Evolutionary conservation across 2,329 filamentous ascomycete species (phyloP), one percentile per base, ranked within the genome.

Genomic region (Ascochyta fabae): DNA sequence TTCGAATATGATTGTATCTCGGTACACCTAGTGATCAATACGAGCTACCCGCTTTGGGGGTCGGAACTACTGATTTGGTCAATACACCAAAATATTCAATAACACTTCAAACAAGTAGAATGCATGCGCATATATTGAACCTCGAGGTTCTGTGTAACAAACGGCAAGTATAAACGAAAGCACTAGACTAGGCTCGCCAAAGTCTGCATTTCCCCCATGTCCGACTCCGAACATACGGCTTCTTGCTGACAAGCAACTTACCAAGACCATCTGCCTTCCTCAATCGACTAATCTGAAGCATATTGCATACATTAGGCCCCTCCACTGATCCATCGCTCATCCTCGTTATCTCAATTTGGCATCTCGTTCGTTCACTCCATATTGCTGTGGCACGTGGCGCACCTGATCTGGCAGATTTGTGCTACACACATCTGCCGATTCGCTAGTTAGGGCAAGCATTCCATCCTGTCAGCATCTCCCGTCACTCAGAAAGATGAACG

Each of bases 381-480:
- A 56, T 56, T 51, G 35, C 19, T 48, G 53, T 47, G 47, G 43
- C 33, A 47, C 48, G 42, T 51, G 43, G 47, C 42, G 47, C 42
- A 31, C 36, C 35, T 23, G 29, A 33, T n/a, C 15, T n/a, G 31
- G 39, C n/a, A 39, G 34, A 15, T 38, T 16, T 34, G 53, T 56
- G 29, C 53, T 10, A 51, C 53, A 19, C 45, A 10, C 22, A 43
- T 27, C n/a, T 56, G 53, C 53, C 47, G 53, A 51, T 56, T 56
- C 48, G 42, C 34, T 35, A 23, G 7, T 43, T 7, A 22, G 8
- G n/a, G 38, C 47, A 43, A 51, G 47, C 53, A 50, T 50, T 56
- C 41, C 53, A 27, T 50, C 46, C 38, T 51, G 42, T 48, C 47
- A 56, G 47, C 48, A 47, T 47, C 33, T 26, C 16, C 31, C 24